phyloP scores from a whole-genome alignment of 139 green algal species.

The Chlorella sp. region DNA sequence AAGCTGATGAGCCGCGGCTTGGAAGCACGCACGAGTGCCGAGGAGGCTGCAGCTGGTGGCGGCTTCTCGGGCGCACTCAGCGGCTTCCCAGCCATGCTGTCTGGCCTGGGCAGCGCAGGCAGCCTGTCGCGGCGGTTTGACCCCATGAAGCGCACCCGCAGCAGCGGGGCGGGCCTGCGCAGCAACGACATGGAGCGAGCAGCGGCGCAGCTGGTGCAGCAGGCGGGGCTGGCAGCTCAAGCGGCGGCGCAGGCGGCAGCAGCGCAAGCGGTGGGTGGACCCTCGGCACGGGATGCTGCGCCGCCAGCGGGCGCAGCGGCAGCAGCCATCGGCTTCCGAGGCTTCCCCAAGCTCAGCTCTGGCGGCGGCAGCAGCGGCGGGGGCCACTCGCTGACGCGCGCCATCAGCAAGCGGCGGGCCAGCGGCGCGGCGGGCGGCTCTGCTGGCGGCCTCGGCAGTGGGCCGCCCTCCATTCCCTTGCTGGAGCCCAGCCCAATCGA shows the following conservation, averaged over 20 bases:
- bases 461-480: background rate
- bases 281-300: too few relatives aligned
- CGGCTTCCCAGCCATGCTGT: too few relatives aligned
- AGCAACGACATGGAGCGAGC: background rate
- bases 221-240: background rate
- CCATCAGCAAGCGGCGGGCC: background rate
- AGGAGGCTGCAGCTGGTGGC: slow-evolving; percentile 5
- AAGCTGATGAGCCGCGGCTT: slow-evolving; percentile 40
- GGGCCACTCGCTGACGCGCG: background rate
- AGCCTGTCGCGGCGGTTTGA: background rate
- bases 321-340: background rate
- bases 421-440: background rate
- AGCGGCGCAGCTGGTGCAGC: slow-evolving; percentile 9
- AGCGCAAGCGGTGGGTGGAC: too few relatives aligned
- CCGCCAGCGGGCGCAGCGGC: background rate
- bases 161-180: background rate
- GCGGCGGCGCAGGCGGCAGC: background rate
- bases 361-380: background rate
- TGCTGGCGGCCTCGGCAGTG: background rate
- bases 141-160: slow-evolving; percentile 14
- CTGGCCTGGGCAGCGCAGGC: background rate
- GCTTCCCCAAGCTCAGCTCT: too few relatives aligned
- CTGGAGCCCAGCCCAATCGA: slow-evolving; percentile 2
- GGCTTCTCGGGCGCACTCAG: background rate
- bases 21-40: slow-evolving; percentile 7